These are phyloP conservation scores for Ogataea zsoltii DNA, from an alignment of 805 yeast genomes.

Conservation along the genomic window DNA sequence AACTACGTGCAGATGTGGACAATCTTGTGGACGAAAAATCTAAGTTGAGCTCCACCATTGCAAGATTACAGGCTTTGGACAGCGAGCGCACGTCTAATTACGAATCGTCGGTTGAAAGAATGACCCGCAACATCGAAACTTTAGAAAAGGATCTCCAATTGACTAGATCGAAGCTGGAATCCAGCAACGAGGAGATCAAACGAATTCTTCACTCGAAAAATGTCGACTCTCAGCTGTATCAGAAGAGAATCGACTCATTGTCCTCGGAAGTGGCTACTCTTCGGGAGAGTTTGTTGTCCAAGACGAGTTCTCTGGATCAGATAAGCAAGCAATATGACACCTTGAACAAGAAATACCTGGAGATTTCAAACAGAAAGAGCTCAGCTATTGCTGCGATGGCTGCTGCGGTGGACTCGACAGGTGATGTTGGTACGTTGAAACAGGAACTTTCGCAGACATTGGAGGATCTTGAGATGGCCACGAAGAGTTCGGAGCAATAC, in stretches of 20 bases:
- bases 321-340: conserved; percentile 40
- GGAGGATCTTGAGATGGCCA: conserved; percentile 56
- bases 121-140: conserved; percentile 48
- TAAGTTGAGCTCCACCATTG: conserved; percentile 55
- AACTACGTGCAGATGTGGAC: conserved; percentile 53
- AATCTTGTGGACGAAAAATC: conserved; percentile 58
- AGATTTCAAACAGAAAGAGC: conserved; percentile 30
- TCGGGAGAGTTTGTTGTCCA: conserved; percentile 43
- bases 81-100: conserved; percentile 59
- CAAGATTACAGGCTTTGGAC: conserved; percentile 60
- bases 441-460: conserved; percentile 41
- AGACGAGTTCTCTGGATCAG: conserved; percentile 40
- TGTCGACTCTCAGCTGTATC: conserved; percentile 51
- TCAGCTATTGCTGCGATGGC: conserved; percentile 30
- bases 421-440: conserved; percentile 27
- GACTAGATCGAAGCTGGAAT: conserved; percentile 47
- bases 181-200: conserved; percentile 52
- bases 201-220: conserved; percentile 55
- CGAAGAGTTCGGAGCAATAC: conserved; percentile 59
- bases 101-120: conserved; percentile 49
- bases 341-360: conserved; percentile 34
- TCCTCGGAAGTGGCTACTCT: conserved; percentile 44
- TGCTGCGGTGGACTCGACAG: conserved; percentile 21
- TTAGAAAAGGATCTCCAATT: conserved; percentile 47
- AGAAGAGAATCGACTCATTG: conserved; percentile 61